These are phyloP conservation scores for Calonectria pseudoturangicola DNA, from an alignment of 2,329 filamentous ascomycete genomes.

Conservation along the genomic window DNA sequence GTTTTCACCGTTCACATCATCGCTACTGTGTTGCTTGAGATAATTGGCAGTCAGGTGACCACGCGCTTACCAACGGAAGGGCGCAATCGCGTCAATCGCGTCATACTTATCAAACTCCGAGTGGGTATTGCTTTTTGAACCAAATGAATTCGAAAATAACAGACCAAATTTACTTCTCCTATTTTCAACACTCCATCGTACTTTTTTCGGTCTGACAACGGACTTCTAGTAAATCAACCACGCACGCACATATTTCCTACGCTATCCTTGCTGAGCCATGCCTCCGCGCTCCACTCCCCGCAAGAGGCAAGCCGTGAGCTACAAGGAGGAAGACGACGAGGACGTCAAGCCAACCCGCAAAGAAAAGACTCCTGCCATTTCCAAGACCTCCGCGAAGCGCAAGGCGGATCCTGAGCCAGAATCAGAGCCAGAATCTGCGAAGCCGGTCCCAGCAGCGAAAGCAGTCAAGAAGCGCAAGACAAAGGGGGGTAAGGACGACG, in stretches of 20 bases:
- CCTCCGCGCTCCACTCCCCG: slow-evolving; percentile 59
- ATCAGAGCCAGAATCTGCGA: slow-evolving; percentile 49
- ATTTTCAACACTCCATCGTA: neutral
- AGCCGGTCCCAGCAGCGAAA: slow-evolving; percentile 48
- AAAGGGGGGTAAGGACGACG: slow-evolving; percentile 63
- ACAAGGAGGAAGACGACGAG: slow-evolving; percentile 55
- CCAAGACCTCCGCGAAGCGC: slow-evolving; percentile 56
- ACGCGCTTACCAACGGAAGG: slow-evolving; percentile 43
- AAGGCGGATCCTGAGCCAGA: slow-evolving; percentile 55
- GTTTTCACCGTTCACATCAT: neutral
- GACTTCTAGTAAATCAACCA: neutral
- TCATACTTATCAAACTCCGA: slow-evolving; percentile 33
- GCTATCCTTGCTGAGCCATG: slow-evolving; percentile 52
- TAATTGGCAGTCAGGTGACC: slow-evolving; percentile 48
- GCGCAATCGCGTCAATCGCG: slow-evolving; percentile 50
- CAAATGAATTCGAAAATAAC: neutral
- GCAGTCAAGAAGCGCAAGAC: slow-evolving; percentile 66
- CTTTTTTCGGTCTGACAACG: neutral
- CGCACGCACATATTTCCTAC: neutral
- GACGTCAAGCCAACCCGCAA: slow-evolving; percentile 45
- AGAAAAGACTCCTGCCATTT: slow-evolving; percentile 53
- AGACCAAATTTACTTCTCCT: neutral
- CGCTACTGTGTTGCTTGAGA: slow-evolving; percentile 20
- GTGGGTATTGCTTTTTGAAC: slow-evolving; percentile 17
- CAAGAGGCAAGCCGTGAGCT: slow-evolving; percentile 57